A percentile compares a stretch with the other conserved stretches of the same genome.
These are phyloP conservation scores for Heliosperma pusillum DNA, from an alignment of 148 eudicot genomes.

Conservation along the genomic window DNA sequence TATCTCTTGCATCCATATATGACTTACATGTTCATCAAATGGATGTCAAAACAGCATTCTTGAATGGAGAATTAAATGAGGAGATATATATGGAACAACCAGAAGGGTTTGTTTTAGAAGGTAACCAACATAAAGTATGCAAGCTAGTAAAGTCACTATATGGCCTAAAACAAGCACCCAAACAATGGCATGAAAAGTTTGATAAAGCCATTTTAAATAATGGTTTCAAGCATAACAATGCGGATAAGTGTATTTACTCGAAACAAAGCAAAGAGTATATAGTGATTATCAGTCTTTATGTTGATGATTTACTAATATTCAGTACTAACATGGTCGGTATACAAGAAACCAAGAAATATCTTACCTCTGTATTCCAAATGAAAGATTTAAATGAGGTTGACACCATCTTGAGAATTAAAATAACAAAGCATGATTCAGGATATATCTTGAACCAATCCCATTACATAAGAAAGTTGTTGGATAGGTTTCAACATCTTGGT, in stretches of 20 bases:
- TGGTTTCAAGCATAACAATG: constrained; percentile 5
- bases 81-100: constrained; percentile 1
- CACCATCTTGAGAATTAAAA: constrained; percentile 5
- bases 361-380: background rate
- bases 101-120: background rate
- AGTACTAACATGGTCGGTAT: background rate
- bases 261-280: background rate
- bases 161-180: background rate
- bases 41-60: background rate
- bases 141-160: background rate
- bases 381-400: constrained; percentile 14
- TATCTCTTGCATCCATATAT: background rate
- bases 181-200: constrained; percentile 2
- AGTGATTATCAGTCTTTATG: background rate
- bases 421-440: background rate
- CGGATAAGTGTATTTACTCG: background rate
- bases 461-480: background rate
- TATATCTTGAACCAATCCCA: background rate
- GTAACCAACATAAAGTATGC: constrained; percentile 1
- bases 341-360: background rate
- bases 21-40: constrained; percentile 9
- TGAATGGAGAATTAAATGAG: background rate
- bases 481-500: background rate
- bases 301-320: background rate
- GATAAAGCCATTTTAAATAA: background rate